Percentiles rank a stretch among this genome's conserved stretches.
phyloP scores from a whole-genome alignment of 805 yeast genomes.

The Ogataea salicorniae region DNA sequence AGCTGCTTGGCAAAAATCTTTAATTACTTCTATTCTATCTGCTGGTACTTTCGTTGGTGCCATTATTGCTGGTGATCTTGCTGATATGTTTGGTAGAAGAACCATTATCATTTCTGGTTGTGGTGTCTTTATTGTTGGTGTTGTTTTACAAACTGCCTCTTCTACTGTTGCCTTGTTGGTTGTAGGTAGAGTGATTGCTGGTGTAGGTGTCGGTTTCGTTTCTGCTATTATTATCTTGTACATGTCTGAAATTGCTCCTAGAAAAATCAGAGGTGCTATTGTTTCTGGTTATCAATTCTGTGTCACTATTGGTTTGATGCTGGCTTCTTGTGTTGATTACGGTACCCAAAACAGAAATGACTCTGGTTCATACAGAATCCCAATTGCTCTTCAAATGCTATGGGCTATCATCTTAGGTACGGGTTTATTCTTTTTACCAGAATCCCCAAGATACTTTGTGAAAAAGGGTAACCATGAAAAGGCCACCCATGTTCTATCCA shows the following conservation, averaged over 20 bases:
- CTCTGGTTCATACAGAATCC: slow-evolving; percentile 65
- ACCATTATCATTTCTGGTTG: slow-evolving; percentile 41
- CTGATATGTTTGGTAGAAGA: slow-evolving; percentile 43
- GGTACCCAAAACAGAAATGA: slow-evolving; percentile 52
- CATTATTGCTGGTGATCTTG: slow-evolving; percentile 50
- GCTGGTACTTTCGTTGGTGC: slow-evolving; percentile 72
- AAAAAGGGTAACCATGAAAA: slow-evolving; percentile 50
- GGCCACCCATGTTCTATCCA: slow-evolving; percentile 48
- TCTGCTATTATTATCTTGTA: slow-evolving; percentile 75
- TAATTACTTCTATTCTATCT: slow-evolving; percentile 69
- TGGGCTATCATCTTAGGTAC: slow-evolving; percentile 58
- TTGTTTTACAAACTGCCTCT: slow-evolving; percentile 42
- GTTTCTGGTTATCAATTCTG: slow-evolving; percentile 65
- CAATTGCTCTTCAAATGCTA: slow-evolving; percentile 64
- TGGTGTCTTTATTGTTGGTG: slow-evolving; percentile 42
- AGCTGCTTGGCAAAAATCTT: slow-evolving; percentile 30
- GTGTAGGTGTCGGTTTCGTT: slow-evolving; percentile 73
- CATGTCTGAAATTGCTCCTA: slow-evolving; percentile 75
- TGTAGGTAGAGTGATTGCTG: slow-evolving; percentile 70
- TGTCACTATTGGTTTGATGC: slow-evolving; percentile 64
- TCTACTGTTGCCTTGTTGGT: slow-evolving; percentile 45
- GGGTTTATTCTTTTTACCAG: slow-evolving; percentile 68
- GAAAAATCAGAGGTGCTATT: slow-evolving; percentile 71
- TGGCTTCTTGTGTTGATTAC: slow-evolving; percentile 68
- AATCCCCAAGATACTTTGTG: slow-evolving; percentile 68